These are phyloP conservation scores for Clarkia xantiana DNA, from an alignment of 345 rosid species.

Conservation along the genomic window DNA sequence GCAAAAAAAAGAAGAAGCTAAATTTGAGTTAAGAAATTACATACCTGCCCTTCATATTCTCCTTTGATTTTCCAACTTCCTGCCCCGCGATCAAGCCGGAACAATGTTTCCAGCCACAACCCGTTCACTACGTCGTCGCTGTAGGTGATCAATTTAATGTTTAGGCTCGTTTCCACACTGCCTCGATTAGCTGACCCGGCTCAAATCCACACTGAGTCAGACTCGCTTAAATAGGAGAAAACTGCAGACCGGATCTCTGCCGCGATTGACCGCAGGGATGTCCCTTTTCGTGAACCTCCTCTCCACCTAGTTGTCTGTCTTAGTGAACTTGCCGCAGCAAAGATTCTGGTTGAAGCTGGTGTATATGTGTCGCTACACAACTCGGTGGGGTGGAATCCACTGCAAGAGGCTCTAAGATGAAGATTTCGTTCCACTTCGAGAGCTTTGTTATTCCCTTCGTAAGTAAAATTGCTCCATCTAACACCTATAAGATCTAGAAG, in stretches of 20 bases:
- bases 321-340: constrained; percentile 36
- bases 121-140: constrained; percentile 80
- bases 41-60: too few species aligned
- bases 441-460: constrained; percentile 91
- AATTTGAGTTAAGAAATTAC: too few species aligned
- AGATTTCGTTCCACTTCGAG: constrained; percentile 76
- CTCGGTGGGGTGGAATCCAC: constrained; percentile 68
- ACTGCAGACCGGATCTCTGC: constrained; percentile 65
- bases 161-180: constrained; percentile 49
- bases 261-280: constrained; percentile 71
- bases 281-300: constrained; percentile 66
- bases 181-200: constrained; percentile 59
- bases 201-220: constrained; percentile 50
- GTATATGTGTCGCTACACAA: constrained; percentile 69
- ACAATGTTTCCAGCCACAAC: constrained; percentile 66
- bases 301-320: constrained; percentile 77
- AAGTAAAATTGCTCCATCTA: constrained; percentile 77
- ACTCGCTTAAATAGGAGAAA: constrained; percentile 50
- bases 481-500: constrained; percentile 94
- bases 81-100: constrained; percentile 34
- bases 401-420: constrained; percentile 86
- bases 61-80: too few species aligned
- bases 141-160: constrained; percentile 51
- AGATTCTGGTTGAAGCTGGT: constrained; percentile 44
- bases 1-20: too few species aligned